These are phyloP conservation scores for Geosmithia putterillii DNA, from an alignment of 2,329 filamentous ascomycete genomes.

Conservation along the genomic window DNA sequence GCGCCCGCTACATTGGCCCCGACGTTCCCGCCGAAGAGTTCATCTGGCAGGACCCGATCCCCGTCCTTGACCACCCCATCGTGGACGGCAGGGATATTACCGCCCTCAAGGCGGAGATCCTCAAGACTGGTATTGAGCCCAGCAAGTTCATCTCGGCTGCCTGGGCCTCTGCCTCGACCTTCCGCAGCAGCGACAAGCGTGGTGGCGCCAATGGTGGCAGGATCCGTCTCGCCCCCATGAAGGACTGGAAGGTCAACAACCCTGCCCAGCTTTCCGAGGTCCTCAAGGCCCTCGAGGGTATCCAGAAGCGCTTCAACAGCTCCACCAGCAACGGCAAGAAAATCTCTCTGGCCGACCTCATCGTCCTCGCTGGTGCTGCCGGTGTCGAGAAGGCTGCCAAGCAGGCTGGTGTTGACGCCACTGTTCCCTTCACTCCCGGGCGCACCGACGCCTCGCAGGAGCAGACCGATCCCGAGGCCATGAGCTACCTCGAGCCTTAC, in stretches of 20 bases:
- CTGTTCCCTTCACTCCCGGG: constrained; percentile 62
- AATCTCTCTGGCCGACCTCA: constrained; percentile 67
- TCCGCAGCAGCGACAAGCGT: constrained; percentile 68
- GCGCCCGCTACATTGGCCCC: constrained; percentile 58
- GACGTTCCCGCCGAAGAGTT: constrained; percentile 59
- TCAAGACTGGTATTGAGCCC: constrained; percentile 46
- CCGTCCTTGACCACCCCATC: constrained; percentile 40
- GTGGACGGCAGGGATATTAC: constrained; percentile 51
- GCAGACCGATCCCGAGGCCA: constrained; percentile 55
- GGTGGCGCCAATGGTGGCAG: constrained; percentile 72
- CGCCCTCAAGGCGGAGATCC: constrained; percentile 56
- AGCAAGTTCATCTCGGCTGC: constrained; percentile 53
- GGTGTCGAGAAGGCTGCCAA: constrained; percentile 60
- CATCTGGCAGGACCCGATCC: constrained; percentile 67
- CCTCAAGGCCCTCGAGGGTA: constrained; percentile 44
- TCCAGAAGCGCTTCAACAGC: constrained; percentile 56
- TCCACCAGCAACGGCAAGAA: constrained; percentile 50
- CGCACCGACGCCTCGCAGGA: constrained; percentile 61
- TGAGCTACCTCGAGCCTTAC: constrained; percentile 52
- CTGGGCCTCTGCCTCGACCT: constrained; percentile 60
- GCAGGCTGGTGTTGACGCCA: constrained; percentile 30
- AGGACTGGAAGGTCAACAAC: constrained; percentile 65
- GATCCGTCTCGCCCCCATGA: constrained; percentile 61
- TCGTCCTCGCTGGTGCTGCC: constrained; percentile 60
- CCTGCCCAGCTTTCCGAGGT: constrained; percentile 51